A percentile compares a stretch with the other conserved stretches of the same genome.
Conservation (phyloP, 352 stramenopile species). For the Phytophthora kernoviae region DNA sequence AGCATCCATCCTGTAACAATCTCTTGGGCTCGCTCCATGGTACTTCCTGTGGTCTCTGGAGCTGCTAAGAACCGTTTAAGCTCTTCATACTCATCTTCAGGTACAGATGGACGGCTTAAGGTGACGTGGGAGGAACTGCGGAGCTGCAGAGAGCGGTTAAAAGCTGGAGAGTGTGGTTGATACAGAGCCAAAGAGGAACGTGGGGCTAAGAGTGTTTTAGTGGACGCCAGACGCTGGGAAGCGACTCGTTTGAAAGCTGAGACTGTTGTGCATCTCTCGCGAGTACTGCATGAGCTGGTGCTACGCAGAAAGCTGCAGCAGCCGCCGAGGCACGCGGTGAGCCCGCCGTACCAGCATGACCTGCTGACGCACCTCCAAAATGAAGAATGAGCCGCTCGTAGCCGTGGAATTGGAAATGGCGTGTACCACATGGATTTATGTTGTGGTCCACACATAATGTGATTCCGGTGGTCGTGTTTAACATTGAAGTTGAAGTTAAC, state of each 20-base stretch:
- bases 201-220: conserved; percentile 9
- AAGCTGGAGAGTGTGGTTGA: conserved; percentile 2
- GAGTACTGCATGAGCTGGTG: background rate
- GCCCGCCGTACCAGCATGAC: conserved; percentile 22
- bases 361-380: conserved; percentile 22
- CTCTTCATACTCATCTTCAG: conserved; percentile 56
- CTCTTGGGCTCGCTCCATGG: conserved; percentile 37
- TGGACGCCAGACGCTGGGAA: conserved; percentile 9
- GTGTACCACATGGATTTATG: conserved; percentile 19
- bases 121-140: conserved; percentile 24
- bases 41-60: conserved; percentile 38
- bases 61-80: conserved; percentile 68
- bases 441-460: conserved; percentile 6
- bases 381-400: conserved; percentile 5
- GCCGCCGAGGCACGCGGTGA: conserved; percentile 18
- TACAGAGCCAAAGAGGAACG: conserved; percentile 2
- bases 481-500: conserved; percentile 13
- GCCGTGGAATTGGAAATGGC: conserved; percentile 12
- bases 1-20: conserved; percentile 60
- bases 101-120: conserved; percentile 23
- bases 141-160: conserved; percentile 9
- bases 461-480: conserved; percentile 16
- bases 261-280: background rate
- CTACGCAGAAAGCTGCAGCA: conserved; percentile 23
- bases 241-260: conserved; percentile 9